These are phyloP conservation scores for Hyaloraphidium curvatum DNA, from an alignment of 192 early-diverging fungal species.

Conservation along the genomic window DNA sequence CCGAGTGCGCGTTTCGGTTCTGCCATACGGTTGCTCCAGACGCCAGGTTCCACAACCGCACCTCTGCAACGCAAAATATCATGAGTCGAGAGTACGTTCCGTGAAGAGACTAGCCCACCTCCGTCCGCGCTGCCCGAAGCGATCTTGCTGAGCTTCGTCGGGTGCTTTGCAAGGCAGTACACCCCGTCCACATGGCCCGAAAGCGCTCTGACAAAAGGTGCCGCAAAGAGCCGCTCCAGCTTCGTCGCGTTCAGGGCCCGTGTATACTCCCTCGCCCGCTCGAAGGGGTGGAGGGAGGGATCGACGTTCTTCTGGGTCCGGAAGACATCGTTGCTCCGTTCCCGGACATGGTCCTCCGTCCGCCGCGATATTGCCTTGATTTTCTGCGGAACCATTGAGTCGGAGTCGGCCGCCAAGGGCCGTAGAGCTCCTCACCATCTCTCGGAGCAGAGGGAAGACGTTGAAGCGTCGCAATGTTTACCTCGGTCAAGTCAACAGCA, in stretches of 20 bases:
- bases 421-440: too few species aligned
- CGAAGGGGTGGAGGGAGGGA: conserved; percentile 80
- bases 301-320: conserved; percentile 74
- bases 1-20: conserved; percentile 47
- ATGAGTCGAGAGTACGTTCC: conserved; percentile 5
- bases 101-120: too few species aligned
- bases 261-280: conserved; percentile 85
- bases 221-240: conserved; percentile 86
- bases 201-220: conserved; percentile 83
- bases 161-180: conserved; percentile 87
- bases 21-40: conserved; percentile 59
- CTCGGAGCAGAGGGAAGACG: too few species aligned
- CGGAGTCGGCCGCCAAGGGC: too few species aligned
- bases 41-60: conserved; percentile 77
- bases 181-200: conserved; percentile 89
- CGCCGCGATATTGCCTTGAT: conserved; percentile 82
- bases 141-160: conserved; percentile 58
- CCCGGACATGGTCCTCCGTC: conserved; percentile 54
- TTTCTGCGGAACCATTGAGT: too few species aligned
- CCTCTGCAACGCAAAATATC: conserved; percentile 28
- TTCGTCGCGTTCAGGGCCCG: conserved; percentile 87
- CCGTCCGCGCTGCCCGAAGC: conserved; percentile 90
- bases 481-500: too few species aligned
- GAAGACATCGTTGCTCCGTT: conserved; percentile 70
- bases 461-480: too few species aligned